A percentile compares a stretch with the other conserved stretches of the same genome.
Conservation (phyloP, 225 moss, liverwort and hornwort species). For the Sphagnum tenellum region DNA sequence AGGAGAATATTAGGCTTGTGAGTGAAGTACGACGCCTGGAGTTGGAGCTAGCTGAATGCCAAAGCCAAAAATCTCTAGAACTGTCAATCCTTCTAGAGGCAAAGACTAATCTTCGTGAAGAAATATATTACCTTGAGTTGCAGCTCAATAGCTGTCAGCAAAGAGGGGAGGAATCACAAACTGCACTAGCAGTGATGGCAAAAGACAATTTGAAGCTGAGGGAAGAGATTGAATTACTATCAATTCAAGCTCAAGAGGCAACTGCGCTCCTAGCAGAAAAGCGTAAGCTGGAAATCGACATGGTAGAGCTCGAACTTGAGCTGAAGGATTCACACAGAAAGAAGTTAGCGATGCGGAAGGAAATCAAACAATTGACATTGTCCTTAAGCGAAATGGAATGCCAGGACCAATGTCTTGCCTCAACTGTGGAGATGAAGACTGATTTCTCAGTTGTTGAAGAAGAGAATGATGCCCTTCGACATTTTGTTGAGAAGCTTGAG, state of each 20-base stretch:
- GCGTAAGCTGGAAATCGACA: conserved; percentile 4
- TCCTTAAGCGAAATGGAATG: conserved; percentile 1
- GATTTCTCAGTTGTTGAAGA: conserved; percentile 4
- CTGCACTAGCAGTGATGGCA: conserved; percentile 7
- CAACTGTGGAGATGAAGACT: not conserved
- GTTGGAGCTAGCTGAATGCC: not conserved
- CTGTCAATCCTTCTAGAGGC: conserved; percentile 2
- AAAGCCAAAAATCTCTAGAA: not conserved
- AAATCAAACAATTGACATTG: conserved; percentile 9
- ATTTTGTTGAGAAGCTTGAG: conserved; percentile 7
- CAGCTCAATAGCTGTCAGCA: conserved; percentile 7
- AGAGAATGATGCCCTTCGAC: not conserved
- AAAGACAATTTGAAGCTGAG: conserved; percentile 9
- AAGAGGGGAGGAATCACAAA: conserved; percentile 6
- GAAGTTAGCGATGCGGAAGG: conserved; percentile 10
- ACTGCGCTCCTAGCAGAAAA: not conserved
- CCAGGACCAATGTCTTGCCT: conserved; percentile 7
- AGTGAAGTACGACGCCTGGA: not conserved
- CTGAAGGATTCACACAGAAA: conserved; percentile 13
- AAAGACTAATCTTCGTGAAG: conserved; percentile 1
- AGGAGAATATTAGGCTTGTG: conserved; percentile 21
- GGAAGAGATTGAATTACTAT: conserved; percentile 10
- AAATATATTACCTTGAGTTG: not conserved
- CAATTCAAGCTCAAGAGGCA: conserved; percentile 17
- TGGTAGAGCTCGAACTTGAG: conserved; percentile 6